Conservation (phyloP, 2,329 filamentous ascomycete species). For the Fusarium nodosum region DNA sequence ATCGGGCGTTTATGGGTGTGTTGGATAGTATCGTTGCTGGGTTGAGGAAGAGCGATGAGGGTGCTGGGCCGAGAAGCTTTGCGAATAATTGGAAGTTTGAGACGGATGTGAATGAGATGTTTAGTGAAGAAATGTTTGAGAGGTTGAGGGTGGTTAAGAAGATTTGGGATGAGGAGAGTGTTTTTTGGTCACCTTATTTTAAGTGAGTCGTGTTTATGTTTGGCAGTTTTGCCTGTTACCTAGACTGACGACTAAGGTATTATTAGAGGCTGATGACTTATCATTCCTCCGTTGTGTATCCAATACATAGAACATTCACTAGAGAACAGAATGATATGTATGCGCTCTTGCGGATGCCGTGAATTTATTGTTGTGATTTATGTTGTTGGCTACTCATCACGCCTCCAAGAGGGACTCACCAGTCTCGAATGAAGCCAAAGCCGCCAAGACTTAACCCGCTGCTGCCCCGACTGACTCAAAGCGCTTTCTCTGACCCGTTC, state of each 20-base stretch:
- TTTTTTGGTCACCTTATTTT: slow-evolving; percentile 49
- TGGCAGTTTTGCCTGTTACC: slow-evolving; percentile 22
- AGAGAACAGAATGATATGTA: slow-evolving; percentile 63
- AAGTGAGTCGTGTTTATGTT: neutral
- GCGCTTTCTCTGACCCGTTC: neutral
- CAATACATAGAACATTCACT: slow-evolving; percentile 64
- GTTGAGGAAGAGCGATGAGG: slow-evolving; percentile 26
- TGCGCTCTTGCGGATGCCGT: neutral
- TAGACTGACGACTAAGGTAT: slow-evolving; percentile 33
- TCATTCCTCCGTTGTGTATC: slow-evolving; percentile 49
- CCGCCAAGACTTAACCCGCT: too few relatives aligned
- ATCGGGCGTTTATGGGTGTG: slow-evolving; percentile 8
- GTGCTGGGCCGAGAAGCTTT: slow-evolving; percentile 26
- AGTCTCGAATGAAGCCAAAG: too few relatives aligned
- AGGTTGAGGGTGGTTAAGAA: slow-evolving; percentile 40
- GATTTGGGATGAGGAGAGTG: slow-evolving; percentile 44
- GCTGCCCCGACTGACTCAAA: neutral
- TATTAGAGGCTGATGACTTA: slow-evolving; percentile 3
- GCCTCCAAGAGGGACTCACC: neutral
- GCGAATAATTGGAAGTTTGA: slow-evolving; percentile 46
- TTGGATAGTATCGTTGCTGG: slow-evolving; percentile 27
- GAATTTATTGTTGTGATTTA: neutral
- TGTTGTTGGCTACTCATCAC: neutral
- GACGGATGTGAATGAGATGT: slow-evolving; percentile 39
- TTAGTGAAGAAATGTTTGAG: slow-evolving; percentile 28